A percentile compares a stretch with the other conserved stretches of the same genome.
These are phyloP conservation scores for Chalaropsis ovoidea DNA, from an alignment of 2,329 filamentous ascomycete genomes.

Conservation along the genomic window DNA sequence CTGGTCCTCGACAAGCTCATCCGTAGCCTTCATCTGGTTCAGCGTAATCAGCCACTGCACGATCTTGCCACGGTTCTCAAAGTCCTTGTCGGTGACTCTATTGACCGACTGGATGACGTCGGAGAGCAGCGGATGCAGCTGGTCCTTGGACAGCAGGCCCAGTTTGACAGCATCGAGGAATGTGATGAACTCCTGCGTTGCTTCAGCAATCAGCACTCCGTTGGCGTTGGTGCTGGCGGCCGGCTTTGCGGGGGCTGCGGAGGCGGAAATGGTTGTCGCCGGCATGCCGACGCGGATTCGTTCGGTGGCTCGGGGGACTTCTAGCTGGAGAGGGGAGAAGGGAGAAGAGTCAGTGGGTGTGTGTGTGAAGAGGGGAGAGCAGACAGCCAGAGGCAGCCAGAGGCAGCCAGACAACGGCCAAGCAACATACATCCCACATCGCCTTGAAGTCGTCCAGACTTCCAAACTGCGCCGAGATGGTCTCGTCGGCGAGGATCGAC, in stretches of 20 bases:
- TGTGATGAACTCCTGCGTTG: slow-evolving; percentile 97
- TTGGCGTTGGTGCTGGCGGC: slow-evolving; percentile 40
- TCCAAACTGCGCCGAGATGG: slow-evolving; percentile 76
- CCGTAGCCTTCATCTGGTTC: slow-evolving; percentile 94
- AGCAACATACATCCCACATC: slow-evolving; percentile 69
- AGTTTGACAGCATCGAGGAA: slow-evolving; percentile 91
- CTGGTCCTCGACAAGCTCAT: slow-evolving; percentile 79
- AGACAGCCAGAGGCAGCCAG: background rate
- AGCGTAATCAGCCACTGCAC: slow-evolving; percentile 96
- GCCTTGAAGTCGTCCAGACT: slow-evolving; percentile 84
- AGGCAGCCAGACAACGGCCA: background rate
- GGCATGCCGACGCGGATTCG: slow-evolving; percentile 86
- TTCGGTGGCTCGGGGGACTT: slow-evolving; percentile 88
- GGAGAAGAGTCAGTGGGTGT: background rate
- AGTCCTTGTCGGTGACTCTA: slow-evolving; percentile 89
- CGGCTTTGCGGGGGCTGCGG: slow-evolving; percentile 37
- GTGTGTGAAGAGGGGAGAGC: background rate
- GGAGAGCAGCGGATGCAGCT: slow-evolving; percentile 85
- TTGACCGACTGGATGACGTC: slow-evolving; percentile 97
- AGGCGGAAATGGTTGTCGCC: slow-evolving; percentile 60
- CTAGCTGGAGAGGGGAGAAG: slow-evolving; percentile 51
- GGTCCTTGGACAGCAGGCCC: slow-evolving; percentile 86
- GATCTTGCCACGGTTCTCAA: slow-evolving; percentile 92
- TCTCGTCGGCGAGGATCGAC: slow-evolving; percentile 81
- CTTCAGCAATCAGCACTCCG: slow-evolving; percentile 67